phyloP scores from a whole-genome alignment of 495 filamentous ascomycete genomes.

The Hyaloscypha hepaticicola region DNA sequence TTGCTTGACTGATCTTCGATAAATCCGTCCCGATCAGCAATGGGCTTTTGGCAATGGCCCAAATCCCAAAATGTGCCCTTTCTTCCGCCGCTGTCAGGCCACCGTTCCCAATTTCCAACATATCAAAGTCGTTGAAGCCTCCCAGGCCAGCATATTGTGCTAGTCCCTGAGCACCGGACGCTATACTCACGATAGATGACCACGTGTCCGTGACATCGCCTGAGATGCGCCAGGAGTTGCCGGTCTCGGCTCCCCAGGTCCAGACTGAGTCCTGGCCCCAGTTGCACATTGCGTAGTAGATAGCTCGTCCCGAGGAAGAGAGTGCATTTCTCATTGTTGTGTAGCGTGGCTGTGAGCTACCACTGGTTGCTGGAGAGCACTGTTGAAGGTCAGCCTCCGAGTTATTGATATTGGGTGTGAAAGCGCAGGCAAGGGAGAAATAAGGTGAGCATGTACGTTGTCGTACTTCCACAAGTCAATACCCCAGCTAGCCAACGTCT shows the following conservation, averaged over 20 bases:
- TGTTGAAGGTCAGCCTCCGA: background rate
- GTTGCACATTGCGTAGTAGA: conserved; percentile 38
- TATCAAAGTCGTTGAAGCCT: conserved; percentile 24
- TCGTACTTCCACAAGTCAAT: conserved; percentile 18
- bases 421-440: background rate
- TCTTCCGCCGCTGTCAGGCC: conserved; percentile 45
- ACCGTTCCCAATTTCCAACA: conserved; percentile 58
- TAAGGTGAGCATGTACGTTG: background rate
- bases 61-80: conserved; percentile 41
- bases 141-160: conserved; percentile 1
- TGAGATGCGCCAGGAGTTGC: conserved; percentile 15
- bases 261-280: conserved; percentile 31
- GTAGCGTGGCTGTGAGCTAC: conserved; percentile 15
- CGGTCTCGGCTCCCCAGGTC: conserved; percentile 13
- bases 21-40: conserved; percentile 36
- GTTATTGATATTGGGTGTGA: background rate
- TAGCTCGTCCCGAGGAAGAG: conserved; percentile 29
- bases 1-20: conserved; percentile 7
- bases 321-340: conserved; percentile 36
- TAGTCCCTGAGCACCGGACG: background rate
- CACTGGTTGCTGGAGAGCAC: conserved; percentile 3
- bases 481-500: conserved; percentile 14
- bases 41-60: conserved; percentile 31
- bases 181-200: conserved; percentile 9
- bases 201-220: conserved; percentile 19